Evolutionary conservation across 306 rosid genomes (phyloP).

Genomic region (Castanospermum australe): DNA sequence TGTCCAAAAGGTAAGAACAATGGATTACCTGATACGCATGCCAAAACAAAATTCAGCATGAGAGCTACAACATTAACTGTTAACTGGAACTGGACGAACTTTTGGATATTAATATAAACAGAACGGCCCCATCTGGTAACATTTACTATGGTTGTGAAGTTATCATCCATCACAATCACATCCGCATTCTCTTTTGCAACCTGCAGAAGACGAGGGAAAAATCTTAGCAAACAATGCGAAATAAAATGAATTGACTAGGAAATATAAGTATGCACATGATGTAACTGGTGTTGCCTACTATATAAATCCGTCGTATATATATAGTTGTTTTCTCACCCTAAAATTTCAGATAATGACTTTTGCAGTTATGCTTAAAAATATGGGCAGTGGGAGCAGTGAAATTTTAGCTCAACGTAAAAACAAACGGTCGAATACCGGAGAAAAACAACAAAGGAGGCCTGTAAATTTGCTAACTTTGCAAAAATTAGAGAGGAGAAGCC

Average conservation of each 20-base stretch:
- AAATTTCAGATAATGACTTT: not conserved
- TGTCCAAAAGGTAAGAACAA: not conserved
- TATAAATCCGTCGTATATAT: not conserved
- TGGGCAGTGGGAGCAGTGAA: not conserved
- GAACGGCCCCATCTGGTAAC: constrained; percentile 89
- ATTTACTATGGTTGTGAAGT: constrained; percentile 78
- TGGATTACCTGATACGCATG: constrained; percentile 62
- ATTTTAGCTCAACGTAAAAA: not conserved
- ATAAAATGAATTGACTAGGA: not conserved
- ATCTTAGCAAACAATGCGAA: not conserved
- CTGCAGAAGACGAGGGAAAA: constrained; percentile 35
- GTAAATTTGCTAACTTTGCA: not conserved
- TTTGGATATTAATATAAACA: constrained; percentile 86
- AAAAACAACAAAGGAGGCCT: not conserved
- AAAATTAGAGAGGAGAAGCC: not conserved
- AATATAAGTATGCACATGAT: not conserved
- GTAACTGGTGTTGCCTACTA: not conserved
- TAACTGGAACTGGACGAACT: constrained; percentile 94
- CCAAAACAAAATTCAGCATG: constrained; percentile 76
- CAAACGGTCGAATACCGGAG: not conserved
- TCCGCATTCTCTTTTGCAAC: constrained; percentile 98
- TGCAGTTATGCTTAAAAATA: not conserved
- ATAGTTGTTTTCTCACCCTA: not conserved
- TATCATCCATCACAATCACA: constrained; percentile 88
- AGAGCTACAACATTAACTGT: constrained; percentile 94